Base-by-base conservation (phyloP, 495 filamentous ascomycete species). In the Aspergillus asperescens region DNA sequence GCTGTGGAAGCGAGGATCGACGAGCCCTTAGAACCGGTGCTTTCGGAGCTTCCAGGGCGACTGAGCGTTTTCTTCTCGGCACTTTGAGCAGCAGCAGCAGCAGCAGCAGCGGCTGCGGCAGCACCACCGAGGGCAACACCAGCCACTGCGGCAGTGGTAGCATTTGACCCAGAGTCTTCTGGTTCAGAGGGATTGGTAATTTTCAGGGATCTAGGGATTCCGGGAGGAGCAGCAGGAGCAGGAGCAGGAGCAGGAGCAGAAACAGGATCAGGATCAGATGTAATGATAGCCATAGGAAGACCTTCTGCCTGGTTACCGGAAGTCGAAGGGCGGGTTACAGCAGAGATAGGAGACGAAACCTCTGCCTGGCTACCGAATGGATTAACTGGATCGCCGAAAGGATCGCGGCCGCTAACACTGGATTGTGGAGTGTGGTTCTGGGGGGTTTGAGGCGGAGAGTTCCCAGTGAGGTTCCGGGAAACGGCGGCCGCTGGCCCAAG, bases 351-450 rank as follows among this genome's bases (percentile, higher is more conserved):
- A 41, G 69, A 62, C 28, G 70, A 59, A 55, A 63, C 63, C 50
- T 75, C 71, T 15, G 73, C 72, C 46, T 76, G 73, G 45, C 72
- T 72, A 27, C 69, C 70, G 58, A 84, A 84, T 2, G 78, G 78
- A 59, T 81, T 78, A 1, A 66, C 67, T 6, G 77, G 75, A 41
- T 79, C 73, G 31, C 58, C 64, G 57, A 77, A 77, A 5, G 73
- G 72, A 56, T 77, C 71, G 27, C 56, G 48, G 41, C 64, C 65
- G 55, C 69, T 73, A 12, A 71, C 69, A 58, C 67, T 69, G 18
- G 80, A 77, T 43, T 65, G 58, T 18, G 67, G 63, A 7, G 72
- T 65, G 23, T 43, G 48, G 15, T 27, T 27, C 43, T 66, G 61
- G 10, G 66, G 62, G 15, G 70, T 65, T 24, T 60, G 66, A 16